phyloP scores from a whole-genome alignment of 371 early-diverging fungal species.

The Blastocladiella emersonii region DNA sequence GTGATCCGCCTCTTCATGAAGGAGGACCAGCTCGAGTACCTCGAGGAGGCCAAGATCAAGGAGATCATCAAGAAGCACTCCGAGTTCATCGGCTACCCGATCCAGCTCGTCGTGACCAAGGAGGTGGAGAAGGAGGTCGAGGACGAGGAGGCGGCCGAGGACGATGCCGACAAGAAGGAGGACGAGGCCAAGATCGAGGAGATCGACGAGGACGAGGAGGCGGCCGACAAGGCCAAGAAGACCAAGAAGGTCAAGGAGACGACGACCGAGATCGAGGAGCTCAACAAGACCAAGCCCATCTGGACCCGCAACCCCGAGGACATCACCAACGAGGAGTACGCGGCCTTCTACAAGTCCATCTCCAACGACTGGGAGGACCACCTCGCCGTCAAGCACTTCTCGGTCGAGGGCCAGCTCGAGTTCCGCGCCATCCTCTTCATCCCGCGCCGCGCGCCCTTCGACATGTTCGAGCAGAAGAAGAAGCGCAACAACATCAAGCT shows the following conservation, averaged over 20 bases:
- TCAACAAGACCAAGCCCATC: slow-evolving; percentile 86
- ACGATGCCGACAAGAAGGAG: slow-evolving; percentile 41
- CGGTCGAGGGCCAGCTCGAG: slow-evolving; percentile 85
- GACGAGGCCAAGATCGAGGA: slow-evolving; percentile 38
- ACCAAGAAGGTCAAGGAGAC: slow-evolving; percentile 64
- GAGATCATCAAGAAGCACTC: slow-evolving; percentile 92
- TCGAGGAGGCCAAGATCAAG: slow-evolving; percentile 78
- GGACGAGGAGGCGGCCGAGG: slow-evolving; percentile 58
- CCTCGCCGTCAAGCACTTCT: slow-evolving; percentile 80
- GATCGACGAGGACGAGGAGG: slow-evolving; percentile 45
- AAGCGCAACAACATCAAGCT: slow-evolving; percentile 91
- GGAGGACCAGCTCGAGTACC: slow-evolving; percentile 81
- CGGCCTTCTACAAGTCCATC: slow-evolving; percentile 84
- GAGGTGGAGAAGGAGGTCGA: slow-evolving; percentile 67
- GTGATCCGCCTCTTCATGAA: slow-evolving; percentile 78
- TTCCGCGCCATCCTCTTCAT: slow-evolving; percentile 85
- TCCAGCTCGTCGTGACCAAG: slow-evolving; percentile 72
- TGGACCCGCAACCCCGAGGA: slow-evolving; percentile 91
- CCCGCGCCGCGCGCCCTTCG: slow-evolving; percentile 79
- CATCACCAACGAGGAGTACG: slow-evolving; percentile 79
- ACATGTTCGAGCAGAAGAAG: slow-evolving; percentile 77
- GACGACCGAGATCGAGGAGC: slow-evolving; percentile 64
- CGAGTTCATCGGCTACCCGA: slow-evolving; percentile 86
- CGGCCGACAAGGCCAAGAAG: slow-evolving; percentile 50
- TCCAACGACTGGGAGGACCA: slow-evolving; percentile 94